Base-by-base conservation (phyloP, 1,139 yeast species). In the Arxiozyma slooffiae region DNA sequence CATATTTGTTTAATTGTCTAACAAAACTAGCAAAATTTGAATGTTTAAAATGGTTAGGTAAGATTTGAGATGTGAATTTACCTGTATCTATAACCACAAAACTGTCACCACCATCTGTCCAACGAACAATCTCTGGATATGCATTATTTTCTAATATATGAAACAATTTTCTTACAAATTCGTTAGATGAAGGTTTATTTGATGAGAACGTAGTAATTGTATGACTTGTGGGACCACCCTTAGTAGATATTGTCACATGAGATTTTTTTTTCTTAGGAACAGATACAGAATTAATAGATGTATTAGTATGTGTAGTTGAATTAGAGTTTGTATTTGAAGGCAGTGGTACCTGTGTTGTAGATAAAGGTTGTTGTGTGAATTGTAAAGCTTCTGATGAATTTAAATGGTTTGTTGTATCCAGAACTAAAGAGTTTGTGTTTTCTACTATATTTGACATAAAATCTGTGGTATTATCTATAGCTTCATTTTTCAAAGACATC, bases 1-100 rank as follows among this genome's bases (percentile, higher is more conserved):
- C 98, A 64, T 92, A 92, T 95, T 92, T 92, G 69, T 92, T 92
- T 63, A 92, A 75, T 66, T 92, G 98, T 52, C 98, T 79, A 16
- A 92, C 97, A 74, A 92, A 92, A 55, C 94, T 82, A 30, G 97
- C 90, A 70, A 92, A 90, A 67, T 92, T 90, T 58, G 87, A 85
- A 68, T 92, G 98, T 67, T 92, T 92, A 73, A 89, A 92, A 67
- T 88, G 90, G 61, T 82, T 84, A 9, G 97, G 97, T 53, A 92
- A 73, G 34, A 92, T 85, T 48, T 75, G 72, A 55, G 83, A 85
- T 52, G 96, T 88, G 67, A 92, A 92, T 59, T 85, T 94, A 61
- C 85, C 86, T 22, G 95, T 86, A 69, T 92, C 95, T 42, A 85
- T 67, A 36, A 92, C 96, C 45, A 92, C 87, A 69, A 92, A 92